These are phyloP conservation scores for Xylariaceae sp. DNA, from an alignment of 2,329 filamentous ascomycete species.

Conservation along the genomic window DNA sequence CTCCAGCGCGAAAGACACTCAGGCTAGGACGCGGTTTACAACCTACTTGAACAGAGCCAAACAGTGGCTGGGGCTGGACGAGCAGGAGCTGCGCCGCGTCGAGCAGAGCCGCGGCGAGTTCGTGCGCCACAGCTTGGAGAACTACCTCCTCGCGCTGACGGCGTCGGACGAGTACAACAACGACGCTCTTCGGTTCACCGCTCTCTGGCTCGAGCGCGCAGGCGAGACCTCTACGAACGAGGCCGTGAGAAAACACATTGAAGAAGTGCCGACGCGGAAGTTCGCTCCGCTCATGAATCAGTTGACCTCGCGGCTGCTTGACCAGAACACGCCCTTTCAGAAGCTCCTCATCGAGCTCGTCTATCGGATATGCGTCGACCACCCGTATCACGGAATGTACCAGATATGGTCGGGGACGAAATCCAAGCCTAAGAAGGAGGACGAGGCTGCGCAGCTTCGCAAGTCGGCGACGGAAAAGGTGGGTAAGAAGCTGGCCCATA, in stretches of 20 bases:
- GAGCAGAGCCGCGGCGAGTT: conserved; percentile 73
- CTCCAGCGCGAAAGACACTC: conserved; percentile 43
- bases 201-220: conserved; percentile 87
- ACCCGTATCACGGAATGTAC: conserved; percentile 96
- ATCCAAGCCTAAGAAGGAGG: conserved; percentile 62
- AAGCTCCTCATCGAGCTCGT: conserved; percentile 67
- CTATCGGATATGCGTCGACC: conserved; percentile 78
- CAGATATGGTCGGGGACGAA: conserved; percentile 84
- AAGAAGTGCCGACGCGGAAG: conserved; percentile 78
- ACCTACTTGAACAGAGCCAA: conserved; percentile 66
- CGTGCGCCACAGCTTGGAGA: conserved; percentile 82
- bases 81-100: conserved; percentile 76
- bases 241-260: conserved; percentile 65
- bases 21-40: conserved; percentile 52
- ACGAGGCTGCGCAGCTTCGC: conserved; percentile 68
- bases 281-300: conserved; percentile 94
- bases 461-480: conserved; percentile 67
- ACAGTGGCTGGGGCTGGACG: conserved; percentile 85
- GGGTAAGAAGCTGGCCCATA: conserved; percentile 54
- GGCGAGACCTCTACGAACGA: conserved; percentile 71
- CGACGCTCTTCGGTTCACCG: conserved; percentile 85
- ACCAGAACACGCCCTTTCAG: conserved; percentile 67
- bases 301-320: conserved; percentile 83
- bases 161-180: conserved; percentile 87
- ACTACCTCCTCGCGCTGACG: conserved; percentile 79